These are phyloP conservation scores for Beauveria asiatica DNA, from an alignment of 2,329 filamentous ascomycete genomes.

Conservation along the genomic window DNA sequence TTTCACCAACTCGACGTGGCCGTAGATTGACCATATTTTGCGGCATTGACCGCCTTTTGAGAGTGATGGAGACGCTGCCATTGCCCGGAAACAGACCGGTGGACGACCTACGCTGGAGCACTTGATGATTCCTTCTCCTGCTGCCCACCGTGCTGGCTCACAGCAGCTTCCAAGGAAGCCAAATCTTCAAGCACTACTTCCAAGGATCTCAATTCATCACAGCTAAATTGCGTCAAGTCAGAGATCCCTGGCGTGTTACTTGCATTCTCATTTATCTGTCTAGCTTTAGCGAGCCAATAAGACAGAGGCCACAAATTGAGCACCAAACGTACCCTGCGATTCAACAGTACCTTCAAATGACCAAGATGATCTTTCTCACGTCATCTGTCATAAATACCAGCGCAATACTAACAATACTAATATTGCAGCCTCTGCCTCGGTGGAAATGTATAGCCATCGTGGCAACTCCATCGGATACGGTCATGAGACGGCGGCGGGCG, in stretches of 20 bases:
- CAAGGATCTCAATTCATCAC: background rate
- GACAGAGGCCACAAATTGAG: background rate
- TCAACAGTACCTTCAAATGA: constrained; percentile 4
- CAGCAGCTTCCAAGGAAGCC: background rate
- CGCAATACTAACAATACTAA: constrained; percentile 2
- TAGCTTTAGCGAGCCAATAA: background rate
- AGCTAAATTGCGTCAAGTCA: background rate
- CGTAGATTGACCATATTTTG: background rate
- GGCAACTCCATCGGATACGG: constrained; percentile 3
- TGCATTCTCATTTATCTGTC: background rate
- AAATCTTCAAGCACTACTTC: background rate
- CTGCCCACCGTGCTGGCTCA: constrained; percentile 6
- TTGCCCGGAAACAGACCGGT: background rate
- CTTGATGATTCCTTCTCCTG: background rate
- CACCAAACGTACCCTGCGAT: constrained; percentile 3
- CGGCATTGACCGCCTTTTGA: background rate
- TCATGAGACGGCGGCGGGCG: constrained; percentile 1
- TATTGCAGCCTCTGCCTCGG: background rate
- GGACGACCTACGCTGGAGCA: background rate
- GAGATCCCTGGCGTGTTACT: background rate
- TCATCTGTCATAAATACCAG: constrained; percentile 1
- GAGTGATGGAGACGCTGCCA: background rate
- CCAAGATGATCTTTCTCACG: constrained; percentile 3
- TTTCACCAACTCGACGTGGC: background rate
- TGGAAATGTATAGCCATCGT: background rate